Conservation (phyloP, 2,329 filamentous ascomycete species). For the Colletotrichum sp. region DNA sequence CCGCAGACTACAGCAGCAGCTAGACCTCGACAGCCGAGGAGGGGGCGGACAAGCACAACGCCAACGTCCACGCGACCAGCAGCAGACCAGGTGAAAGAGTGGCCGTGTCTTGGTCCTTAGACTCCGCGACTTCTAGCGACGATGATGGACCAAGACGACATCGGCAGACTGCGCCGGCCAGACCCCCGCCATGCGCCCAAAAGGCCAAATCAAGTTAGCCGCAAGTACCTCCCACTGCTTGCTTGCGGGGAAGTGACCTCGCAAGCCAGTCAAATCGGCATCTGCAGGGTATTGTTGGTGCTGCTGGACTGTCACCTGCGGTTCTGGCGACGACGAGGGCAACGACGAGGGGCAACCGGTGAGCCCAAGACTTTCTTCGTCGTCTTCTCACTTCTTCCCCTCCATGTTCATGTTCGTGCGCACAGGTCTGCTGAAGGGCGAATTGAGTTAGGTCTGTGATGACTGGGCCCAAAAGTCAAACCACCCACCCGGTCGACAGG, state of each 20-base stretch:
- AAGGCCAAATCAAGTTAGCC: slow-evolving; percentile 4
- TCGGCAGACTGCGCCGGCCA: background rate
- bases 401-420: background rate
- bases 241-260: slow-evolving; percentile 8
- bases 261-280: background rate
- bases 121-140: background rate
- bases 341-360: background rate
- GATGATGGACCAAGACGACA: background rate
- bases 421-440: background rate
- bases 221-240: background rate
- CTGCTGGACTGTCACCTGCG: background rate
- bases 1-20: background rate
- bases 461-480: background rate
- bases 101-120: background rate
- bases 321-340: background rate
- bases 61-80: background rate
- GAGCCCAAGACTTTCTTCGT: background rate
- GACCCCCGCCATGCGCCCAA: background rate
- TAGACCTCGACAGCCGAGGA: background rate
- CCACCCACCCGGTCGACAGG: background rate
- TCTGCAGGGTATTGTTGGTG: background rate
- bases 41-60: background rate
- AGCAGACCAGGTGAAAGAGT: background rate
- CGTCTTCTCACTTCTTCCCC: background rate
- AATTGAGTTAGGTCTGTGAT: background rate